A percentile compares a stretch with the other conserved stretches of the same genome.
Conservation (phyloP, 257 asterid species). For the Ehretia macrophylla region DNA sequence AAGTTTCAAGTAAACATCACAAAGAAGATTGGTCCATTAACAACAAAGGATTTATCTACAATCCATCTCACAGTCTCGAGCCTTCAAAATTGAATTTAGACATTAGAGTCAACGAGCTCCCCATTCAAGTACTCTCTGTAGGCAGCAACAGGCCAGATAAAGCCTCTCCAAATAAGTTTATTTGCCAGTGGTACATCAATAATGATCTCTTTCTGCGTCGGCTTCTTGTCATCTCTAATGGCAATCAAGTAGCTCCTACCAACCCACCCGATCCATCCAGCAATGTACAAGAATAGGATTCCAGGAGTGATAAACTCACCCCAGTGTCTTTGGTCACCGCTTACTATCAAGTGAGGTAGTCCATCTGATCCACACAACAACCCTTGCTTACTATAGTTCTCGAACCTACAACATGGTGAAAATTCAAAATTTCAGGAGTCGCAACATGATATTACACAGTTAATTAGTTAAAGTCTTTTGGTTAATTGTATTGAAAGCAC, state of each 20-base stretch:
- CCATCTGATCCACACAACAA: slow-evolving; percentile 92
- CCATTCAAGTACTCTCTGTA: slow-evolving; percentile 83
- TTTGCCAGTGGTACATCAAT: slow-evolving; percentile 89
- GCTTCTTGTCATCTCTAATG: slow-evolving; percentile 83
- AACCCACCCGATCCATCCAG: slow-evolving; percentile 98
- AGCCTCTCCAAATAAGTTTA: slow-evolving; percentile 75
- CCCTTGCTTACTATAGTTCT: slow-evolving; percentile 78
- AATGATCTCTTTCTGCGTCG: slow-evolving; percentile 86
- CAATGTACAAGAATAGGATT: slow-evolving; percentile 79
- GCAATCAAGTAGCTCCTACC: slow-evolving; percentile 95
- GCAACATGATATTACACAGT: no score
- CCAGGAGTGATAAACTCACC: slow-evolving; percentile 97
- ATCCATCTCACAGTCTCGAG: background rate
- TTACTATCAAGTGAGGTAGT: slow-evolving; percentile 91
- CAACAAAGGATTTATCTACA: background rate
- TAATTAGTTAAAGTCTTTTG: no score
- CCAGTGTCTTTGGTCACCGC: slow-evolving; percentile 97
- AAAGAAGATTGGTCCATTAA: background rate
- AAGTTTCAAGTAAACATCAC: background rate
- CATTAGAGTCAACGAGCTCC: slow-evolving; percentile 76
- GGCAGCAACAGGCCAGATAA: slow-evolving; percentile 96
- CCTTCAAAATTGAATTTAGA: slow-evolving; percentile 24
- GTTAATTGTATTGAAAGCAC: no score
- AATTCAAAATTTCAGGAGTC: no score
- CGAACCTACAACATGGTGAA: slow-evolving; percentile 44